Conservation (phyloP, 192 early-diverging fungal species). For the Mortierella hygrophila region DNA sequence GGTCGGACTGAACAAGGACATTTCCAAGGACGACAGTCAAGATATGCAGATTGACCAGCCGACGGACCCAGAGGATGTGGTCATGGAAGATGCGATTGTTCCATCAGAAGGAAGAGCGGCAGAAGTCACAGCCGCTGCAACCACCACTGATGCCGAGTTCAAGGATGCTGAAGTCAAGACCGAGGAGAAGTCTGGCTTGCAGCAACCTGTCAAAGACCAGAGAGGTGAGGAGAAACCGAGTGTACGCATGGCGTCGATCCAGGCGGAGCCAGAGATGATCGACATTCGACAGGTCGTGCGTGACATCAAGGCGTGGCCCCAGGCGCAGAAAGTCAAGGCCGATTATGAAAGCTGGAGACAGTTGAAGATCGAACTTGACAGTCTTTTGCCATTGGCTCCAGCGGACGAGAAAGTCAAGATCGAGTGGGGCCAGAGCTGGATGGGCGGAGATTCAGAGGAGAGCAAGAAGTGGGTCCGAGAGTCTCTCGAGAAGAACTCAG, state of each 20-base stretch:
- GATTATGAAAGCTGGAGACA: conserved; percentile 40
- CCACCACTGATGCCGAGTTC: not conserved
- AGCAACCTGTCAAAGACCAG: not conserved
- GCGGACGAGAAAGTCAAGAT: conserved; percentile 15
- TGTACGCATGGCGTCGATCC: no score
- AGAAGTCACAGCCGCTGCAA: not conserved
- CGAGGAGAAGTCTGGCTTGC: conserved; percentile 3
- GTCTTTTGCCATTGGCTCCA: conserved; percentile 17
- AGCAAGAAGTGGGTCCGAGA: conserved; percentile 50
- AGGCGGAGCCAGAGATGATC: conserved; percentile 11
- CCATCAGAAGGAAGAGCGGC: not conserved
- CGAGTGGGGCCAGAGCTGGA: conserved; percentile 45
- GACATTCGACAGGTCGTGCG: conserved; percentile 37
- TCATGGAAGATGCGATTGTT: not conserved
- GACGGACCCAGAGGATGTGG: not conserved
- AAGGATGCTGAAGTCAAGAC: not conserved
- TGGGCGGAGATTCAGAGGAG: conserved; percentile 34
- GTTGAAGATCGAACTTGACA: conserved; percentile 47
- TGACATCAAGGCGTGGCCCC: conserved; percentile 42
- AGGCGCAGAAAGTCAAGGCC: conserved; percentile 8
- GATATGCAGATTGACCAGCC: not conserved
- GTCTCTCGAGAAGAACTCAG: conserved; percentile 41
- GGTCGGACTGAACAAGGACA: not conserved
- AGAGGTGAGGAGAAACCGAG: not conserved
- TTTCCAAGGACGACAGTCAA: not conserved